A percentile compares a stretch with the other conserved stretches of the same genome.
Evolutionary conservation across 495 filamentous ascomycete species (phyloP).

Genomic region (Hypoxylon cercidicola): DNA sequence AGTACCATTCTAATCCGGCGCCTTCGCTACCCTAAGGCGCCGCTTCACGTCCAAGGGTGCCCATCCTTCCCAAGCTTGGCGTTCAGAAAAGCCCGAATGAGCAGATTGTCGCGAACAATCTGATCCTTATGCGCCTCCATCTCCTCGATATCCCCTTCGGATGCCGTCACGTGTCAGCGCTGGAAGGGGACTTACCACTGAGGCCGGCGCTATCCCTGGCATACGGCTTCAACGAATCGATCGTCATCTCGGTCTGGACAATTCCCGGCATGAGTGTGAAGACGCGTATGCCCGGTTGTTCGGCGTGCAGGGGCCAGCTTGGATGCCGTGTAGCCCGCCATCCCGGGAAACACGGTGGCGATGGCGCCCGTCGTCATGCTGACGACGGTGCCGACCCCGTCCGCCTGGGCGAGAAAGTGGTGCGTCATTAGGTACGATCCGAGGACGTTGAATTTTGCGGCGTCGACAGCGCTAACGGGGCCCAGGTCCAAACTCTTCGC

Average conservation of each 20-base stretch:
- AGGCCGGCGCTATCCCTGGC: slow-evolving; percentile 52
- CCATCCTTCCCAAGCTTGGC: slow-evolving; percentile 30
- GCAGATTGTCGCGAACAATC: slow-evolving; percentile 46
- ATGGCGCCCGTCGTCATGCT: slow-evolving; percentile 44
- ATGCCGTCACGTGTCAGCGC: not conserved
- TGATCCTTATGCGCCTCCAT: slow-evolving; percentile 52
- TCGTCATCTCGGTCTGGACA: slow-evolving; percentile 45
- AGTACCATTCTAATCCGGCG: too few species aligned
- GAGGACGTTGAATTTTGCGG: slow-evolving; percentile 47
- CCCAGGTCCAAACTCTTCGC: slow-evolving; percentile 41
- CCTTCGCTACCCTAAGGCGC: too few species aligned
- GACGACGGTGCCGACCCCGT: slow-evolving; percentile 37
- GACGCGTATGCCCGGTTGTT: slow-evolving; percentile 42
- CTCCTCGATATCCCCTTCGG: slow-evolving; percentile 52
- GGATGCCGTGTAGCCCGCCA: slow-evolving; percentile 50
- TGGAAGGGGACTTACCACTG: slow-evolving; percentile 37
- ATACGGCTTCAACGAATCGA: slow-evolving; percentile 41
- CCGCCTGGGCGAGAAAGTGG: slow-evolving; percentile 48
- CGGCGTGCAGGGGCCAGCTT: slow-evolving; percentile 53
- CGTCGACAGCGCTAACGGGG: slow-evolving; percentile 17
- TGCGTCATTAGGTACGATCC: slow-evolving; percentile 50
- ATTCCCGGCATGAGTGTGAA: slow-evolving; percentile 56
- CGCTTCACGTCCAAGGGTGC: slow-evolving; percentile 16
- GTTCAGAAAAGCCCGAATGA: slow-evolving; percentile 42
- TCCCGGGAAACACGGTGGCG: slow-evolving; percentile 37